Conservation (phyloP, 1,139 yeast species). For the Candida labiduridarum region DNA sequence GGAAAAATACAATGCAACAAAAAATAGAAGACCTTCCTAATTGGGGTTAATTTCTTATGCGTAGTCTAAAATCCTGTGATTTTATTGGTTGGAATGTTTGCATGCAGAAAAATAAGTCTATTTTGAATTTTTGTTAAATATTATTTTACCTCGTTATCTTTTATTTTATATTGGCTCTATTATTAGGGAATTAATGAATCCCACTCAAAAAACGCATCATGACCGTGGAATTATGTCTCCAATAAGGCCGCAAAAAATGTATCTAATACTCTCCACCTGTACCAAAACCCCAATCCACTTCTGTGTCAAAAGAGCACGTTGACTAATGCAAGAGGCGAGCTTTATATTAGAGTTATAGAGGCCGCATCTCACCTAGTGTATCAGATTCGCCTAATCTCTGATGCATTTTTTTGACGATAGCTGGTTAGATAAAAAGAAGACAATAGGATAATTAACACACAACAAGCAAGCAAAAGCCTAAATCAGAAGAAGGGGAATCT, state of each 20-base stretch:
- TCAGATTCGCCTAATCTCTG: too few species aligned
- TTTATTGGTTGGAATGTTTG: not conserved
- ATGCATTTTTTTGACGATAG: too few species aligned
- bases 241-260: not conserved
- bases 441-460: too few species aligned
- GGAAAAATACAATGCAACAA: too few species aligned
- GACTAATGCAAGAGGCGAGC: too few species aligned
- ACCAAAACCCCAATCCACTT: not conserved
- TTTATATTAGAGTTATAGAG: too few species aligned
- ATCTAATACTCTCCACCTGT: too few species aligned
- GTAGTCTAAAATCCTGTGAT: not conserved
- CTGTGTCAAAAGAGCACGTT: not conserved
- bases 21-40: slow-evolving; percentile 2
- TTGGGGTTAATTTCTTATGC: not conserved
- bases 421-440: too few species aligned
- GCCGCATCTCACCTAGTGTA: too few species aligned
- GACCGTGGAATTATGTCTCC: slow-evolving; percentile 1
- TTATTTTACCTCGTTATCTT: not conserved
- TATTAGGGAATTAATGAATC: not conserved
- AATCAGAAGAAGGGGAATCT: too few species aligned
- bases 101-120: not conserved
- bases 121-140: not conserved
- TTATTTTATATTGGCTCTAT: not conserved
- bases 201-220: not conserved
- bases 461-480: too few species aligned